These are phyloP conservation scores for Fusarium piperis DNA, from an alignment of 2,329 filamentous ascomycete species.

Conservation along the genomic window DNA sequence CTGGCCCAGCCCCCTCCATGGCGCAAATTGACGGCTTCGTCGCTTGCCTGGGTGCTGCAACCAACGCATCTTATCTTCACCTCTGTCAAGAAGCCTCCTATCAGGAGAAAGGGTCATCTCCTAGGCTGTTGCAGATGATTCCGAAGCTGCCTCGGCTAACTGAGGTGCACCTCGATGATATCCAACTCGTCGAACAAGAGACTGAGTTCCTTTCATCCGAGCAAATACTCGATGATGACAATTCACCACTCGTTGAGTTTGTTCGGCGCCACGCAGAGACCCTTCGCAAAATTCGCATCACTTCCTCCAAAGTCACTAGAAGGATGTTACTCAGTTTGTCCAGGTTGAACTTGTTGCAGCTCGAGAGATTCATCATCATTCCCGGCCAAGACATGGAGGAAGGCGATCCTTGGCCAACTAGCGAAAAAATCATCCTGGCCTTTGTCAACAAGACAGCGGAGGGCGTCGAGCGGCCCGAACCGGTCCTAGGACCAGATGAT, in stretches of 20 bases:
- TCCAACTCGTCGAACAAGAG: neutral
- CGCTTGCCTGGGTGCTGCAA: neutral
- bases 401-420: neutral
- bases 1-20: neutral
- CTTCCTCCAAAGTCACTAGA: neutral
- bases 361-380: constrained; percentile 8
- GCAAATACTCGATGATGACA: neutral
- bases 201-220: neutral
- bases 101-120: neutral
- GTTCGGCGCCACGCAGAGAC: neutral
- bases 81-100: neutral
- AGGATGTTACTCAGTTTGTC: neutral
- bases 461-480: neutral
- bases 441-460: neutral
- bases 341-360: neutral
- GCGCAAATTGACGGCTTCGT: neutral
- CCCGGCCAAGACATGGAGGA: neutral
- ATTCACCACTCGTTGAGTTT: neutral
- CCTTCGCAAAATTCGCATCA: neutral
- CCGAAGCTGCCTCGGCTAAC: neutral
- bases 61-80: neutral
- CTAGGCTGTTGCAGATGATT: neutral
- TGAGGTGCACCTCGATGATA: constrained; percentile 1
- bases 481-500: neutral
- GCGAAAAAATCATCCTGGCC: neutral